Evolutionary conservation across 2,329 filamentous ascomycete species (phyloP).

Genomic region (Emmonsiellopsis sp.): DNA sequence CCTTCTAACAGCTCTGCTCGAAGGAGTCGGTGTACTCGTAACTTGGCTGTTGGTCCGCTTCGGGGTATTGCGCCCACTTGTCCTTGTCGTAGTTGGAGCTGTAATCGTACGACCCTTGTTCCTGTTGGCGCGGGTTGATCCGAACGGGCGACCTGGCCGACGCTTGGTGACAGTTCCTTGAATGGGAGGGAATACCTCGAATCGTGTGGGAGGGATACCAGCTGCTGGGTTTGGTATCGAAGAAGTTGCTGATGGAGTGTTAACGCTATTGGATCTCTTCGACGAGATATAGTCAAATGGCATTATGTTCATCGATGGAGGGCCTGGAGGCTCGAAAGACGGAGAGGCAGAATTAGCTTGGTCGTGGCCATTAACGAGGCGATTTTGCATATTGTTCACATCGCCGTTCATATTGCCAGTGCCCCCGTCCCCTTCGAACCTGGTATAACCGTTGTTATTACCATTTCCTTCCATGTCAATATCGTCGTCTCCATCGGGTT

Average conservation of each 20-base stretch:
- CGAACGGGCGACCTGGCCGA: constrained; percentile 30
- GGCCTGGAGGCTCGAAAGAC: constrained; percentile 9
- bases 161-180: constrained; percentile 26
- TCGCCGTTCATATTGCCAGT: constrained; percentile 4
- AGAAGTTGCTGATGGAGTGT: constrained; percentile 10
- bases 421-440: constrained; percentile 10
- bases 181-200: constrained; percentile 34
- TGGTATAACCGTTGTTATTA: constrained; percentile 7
- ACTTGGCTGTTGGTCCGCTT: constrained; percentile 22
- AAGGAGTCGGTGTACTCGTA: constrained; percentile 21
- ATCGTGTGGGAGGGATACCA: constrained; percentile 32
- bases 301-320: constrained; percentile 23
- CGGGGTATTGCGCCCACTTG: constrained; percentile 28
- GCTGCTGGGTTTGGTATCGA: constrained; percentile 19
- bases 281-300: constrained; percentile 10
- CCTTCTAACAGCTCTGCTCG: constrained; percentile 19
- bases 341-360: constrained; percentile 2
- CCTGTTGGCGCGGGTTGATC: constrained; percentile 17
- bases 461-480: constrained; percentile 9
- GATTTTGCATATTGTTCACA: background rate
- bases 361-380: constrained; percentile 2
- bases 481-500: constrained; percentile 41
- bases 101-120: constrained; percentile 8
- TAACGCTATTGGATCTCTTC: constrained; percentile 19
- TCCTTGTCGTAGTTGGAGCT: constrained; percentile 25